Base-by-base conservation (phyloP, 345 rosid species). In the Gossypium herbaceum region DNA sequence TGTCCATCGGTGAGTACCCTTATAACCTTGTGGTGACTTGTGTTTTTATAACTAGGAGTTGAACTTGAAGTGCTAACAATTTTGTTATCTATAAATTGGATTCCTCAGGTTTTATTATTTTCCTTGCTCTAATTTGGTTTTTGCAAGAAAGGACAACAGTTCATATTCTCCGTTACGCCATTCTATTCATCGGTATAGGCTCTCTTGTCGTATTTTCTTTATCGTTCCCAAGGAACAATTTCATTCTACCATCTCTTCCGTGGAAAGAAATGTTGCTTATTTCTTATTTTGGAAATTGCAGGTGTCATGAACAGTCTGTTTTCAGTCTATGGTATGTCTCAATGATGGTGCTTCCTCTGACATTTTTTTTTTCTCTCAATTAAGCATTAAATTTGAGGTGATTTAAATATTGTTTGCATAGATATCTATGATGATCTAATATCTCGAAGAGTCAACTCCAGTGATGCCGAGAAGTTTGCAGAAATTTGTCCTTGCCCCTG, bases 401-500 rank as follows among this genome's bases (percentile, higher is more conserved):
- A 56, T 24, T 62, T 71, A 16, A 57, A 57, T 57, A 57, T 57
- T 57, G 24, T 57, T 20, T 20, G 25, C 39, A 3, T 85, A 92
- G 98, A 94, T 79, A 94, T 94, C 48, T 94, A 94, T 29, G 98
- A 94, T 77, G 98, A 94, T 79, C 80, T 92, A 69, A 92, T 92
- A 86, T 92, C 98, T 48, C 89, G 98, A 83, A 91, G 98, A 80
- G 91, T 92, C 52, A 34, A 92, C 82, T 85, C 97, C 13, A 92
- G 98, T 5, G 98, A 94, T 78, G 98, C 98, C 73, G 98, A 94
- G 90, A 94, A 94, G 82, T 94, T 94, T 81, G 98, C 98, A 20
- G 98, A 92, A 88, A 77, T 90, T 68, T 94, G 98, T 73, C 98
- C 96, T 25, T 92, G 98, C 83, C 92, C 92, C 66, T 94, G 98